Percentiles rank a stretch among this genome's conserved stretches.
These are phyloP conservation scores for Asterochloris erici DNA, from an alignment of 139 green algal genomes.

Conservation along the genomic window DNA sequence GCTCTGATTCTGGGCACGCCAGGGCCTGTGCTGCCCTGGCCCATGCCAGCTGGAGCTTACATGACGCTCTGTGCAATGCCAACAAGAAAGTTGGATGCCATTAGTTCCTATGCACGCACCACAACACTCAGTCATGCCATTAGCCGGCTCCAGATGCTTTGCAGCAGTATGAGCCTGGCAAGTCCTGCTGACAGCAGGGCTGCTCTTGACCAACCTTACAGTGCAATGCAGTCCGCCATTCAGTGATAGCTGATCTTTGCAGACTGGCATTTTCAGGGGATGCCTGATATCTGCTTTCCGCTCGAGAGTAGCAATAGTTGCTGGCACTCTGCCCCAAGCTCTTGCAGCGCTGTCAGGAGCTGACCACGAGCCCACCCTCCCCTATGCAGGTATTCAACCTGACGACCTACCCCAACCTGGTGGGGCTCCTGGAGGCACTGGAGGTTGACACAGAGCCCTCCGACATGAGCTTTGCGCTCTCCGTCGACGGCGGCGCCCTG, in stretches of 20 bases:
- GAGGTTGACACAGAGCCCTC: slow-evolving; percentile 82
- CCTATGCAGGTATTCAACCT: slow-evolving; percentile 83
- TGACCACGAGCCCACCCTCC: background rate
- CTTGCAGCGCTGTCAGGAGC: too few species aligned
- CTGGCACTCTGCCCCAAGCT: background rate
- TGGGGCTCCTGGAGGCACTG: slow-evolving; percentile 85
- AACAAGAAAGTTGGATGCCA: too few species aligned
- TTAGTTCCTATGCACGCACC: too few species aligned
- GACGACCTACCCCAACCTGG: slow-evolving; percentile 93
- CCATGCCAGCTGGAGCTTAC: background rate
- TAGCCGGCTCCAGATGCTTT: too few species aligned
- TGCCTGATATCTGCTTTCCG: background rate
- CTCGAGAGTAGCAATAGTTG: background rate
- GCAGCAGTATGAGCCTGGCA: too few species aligned
- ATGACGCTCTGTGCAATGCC: too few species aligned
- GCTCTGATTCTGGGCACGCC: too few species aligned
- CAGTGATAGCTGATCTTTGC: background rate
- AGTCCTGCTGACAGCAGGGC: too few species aligned
- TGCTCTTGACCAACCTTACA: too few species aligned
- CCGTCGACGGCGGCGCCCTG: slow-evolving; percentile 66
- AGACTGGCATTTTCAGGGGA: background rate
- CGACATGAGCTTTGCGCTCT: slow-evolving; percentile 95
- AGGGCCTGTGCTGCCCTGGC: background rate
- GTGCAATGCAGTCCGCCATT: too few species aligned
- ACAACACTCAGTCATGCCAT: too few species aligned